These are phyloP conservation scores for Straminergon stramineum DNA, from an alignment of 225 moss, liverwort and hornwort genomes.

Conservation along the genomic window DNA sequence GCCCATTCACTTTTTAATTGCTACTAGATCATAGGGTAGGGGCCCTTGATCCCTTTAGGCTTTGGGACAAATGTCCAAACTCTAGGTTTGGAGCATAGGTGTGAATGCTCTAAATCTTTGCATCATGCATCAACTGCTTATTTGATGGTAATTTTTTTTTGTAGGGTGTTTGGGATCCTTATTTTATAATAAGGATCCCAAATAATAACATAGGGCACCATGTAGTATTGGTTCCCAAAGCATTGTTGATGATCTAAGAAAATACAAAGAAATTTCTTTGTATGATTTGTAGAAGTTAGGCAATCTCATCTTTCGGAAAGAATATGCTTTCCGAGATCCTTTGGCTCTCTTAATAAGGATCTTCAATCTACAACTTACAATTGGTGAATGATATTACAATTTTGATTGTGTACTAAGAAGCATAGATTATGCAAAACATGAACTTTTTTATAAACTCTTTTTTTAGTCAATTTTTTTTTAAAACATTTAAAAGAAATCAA, in stretches of 20 bases:
- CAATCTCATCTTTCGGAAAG: neutral
- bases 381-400: no score
- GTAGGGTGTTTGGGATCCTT: neutral
- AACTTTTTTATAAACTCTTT: no score
- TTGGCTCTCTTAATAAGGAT: neutral
- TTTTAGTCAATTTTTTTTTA: no score
- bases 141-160: neutral
- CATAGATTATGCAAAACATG: no score
- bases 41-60: no score
- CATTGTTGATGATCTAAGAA: neutral
- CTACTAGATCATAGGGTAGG: no score
- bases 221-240: neutral
- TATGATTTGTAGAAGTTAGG: rapidly evolving
- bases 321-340: neutral
- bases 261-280: no score
- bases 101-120: rapidly evolving
- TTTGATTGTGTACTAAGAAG: no score
- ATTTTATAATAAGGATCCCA: neutral
- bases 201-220: neutral
- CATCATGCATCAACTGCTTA: neutral
- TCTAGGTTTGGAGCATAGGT: rapidly evolving
- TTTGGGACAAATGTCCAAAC: no score
- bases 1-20: rapidly evolving
- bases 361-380: no score
- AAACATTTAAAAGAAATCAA: no score